Evolutionary conservation across 139 green algal genomes (phyloP), one percentile per base, ranked within the genome.

Genomic region (Coelastrella sp.): DNA sequence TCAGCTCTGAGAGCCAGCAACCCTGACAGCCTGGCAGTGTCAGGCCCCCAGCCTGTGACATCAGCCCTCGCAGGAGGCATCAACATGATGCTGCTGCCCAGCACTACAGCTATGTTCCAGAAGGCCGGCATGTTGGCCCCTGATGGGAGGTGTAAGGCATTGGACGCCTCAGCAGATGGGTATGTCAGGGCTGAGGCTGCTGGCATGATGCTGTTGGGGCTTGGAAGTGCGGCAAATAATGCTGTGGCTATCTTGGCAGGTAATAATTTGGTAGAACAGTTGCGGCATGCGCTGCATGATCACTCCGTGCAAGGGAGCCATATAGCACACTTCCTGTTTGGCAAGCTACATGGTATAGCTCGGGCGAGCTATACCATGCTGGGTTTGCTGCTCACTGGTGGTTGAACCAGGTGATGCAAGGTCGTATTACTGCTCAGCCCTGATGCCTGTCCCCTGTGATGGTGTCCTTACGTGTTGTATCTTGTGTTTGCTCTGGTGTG

Each of bases 111-210:
- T 47, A 98, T 98, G 95, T 96, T 96, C 85, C 83, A 93, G 87
- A 76, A 73, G 22, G 90, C 86, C 47, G 87, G 80, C 23, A 76
- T 90, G 79, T 16, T 88, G 77, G 77, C 73, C 47, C 83, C 77
- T 66, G 97, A 98, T 58, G 97, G 97, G 13, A 93, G 97, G 76
- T 99, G 96, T 93, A 98, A 98, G 94, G 92, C 97, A 4, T 91
- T 99, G 32, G 97, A 99, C 74, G 92, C 94, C 5, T 65, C 88
- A 13, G 97, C 97, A 2, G 96, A 99, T 81, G 97, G 97, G 32
- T 98, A 98, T 81, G 96, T 96, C 23, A 90, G 96, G 2, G 93
- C 92, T 56, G 94, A 96, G 74, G 91, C 80, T 16, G 78, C 80
- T 0, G 81, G 71, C 4, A 89, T 94, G 82, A 64, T 93, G 73